A percentile compares a stretch with the other conserved stretches of the same genome.
Evolutionary conservation across 495 filamentous ascomycete genomes (phyloP).

Genomic region (Daldinia vernicosa): DNA sequence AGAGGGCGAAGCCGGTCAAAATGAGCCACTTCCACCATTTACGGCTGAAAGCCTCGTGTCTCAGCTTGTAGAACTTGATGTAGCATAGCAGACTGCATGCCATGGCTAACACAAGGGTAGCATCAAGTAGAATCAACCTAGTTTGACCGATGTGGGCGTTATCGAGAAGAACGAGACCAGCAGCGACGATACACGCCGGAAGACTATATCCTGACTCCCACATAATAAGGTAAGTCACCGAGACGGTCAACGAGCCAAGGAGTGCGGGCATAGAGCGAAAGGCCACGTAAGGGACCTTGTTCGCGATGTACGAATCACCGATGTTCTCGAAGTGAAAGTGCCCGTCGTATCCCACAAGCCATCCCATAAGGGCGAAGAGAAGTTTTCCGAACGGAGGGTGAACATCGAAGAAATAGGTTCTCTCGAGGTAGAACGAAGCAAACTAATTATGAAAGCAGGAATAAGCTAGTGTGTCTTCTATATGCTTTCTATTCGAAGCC

Average conservation of each 20-base stretch:
- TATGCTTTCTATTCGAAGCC: not conserved
- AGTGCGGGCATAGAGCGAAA: conserved; percentile 93
- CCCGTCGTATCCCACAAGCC: conserved; percentile 94
- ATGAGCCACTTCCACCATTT: conserved; percentile 99
- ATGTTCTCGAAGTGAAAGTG: conserved; percentile 99
- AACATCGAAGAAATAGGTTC: conserved; percentile 99
- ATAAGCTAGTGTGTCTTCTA: conserved; percentile 27
- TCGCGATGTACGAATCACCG: conserved; percentile 95
- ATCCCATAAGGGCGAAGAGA: conserved; percentile 91
- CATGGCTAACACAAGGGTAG: conserved; percentile 94
- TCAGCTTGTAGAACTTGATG: conserved; percentile 96
- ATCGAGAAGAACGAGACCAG: conserved; percentile 90
- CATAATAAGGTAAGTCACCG: conserved; percentile 97
- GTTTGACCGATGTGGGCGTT: conserved; percentile 99
- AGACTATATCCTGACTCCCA: conserved; percentile 99
- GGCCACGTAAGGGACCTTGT: conserved; percentile 96
- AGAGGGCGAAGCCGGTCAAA: conserved; percentile 90
- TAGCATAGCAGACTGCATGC: conserved; percentile 92
- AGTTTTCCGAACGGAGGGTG: conserved; percentile 96
- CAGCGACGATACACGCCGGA: conserved; percentile 86
- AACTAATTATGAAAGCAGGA: conserved; percentile 64
- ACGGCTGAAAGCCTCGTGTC: conserved; percentile 85
- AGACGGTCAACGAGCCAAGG: conserved; percentile 89
- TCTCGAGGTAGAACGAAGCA: conserved; percentile 94
- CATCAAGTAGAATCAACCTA: conserved; percentile 92